phyloP scores from a whole-genome alignment of 805 yeast genomes.

The Yarrowia alimentaria region DNA sequence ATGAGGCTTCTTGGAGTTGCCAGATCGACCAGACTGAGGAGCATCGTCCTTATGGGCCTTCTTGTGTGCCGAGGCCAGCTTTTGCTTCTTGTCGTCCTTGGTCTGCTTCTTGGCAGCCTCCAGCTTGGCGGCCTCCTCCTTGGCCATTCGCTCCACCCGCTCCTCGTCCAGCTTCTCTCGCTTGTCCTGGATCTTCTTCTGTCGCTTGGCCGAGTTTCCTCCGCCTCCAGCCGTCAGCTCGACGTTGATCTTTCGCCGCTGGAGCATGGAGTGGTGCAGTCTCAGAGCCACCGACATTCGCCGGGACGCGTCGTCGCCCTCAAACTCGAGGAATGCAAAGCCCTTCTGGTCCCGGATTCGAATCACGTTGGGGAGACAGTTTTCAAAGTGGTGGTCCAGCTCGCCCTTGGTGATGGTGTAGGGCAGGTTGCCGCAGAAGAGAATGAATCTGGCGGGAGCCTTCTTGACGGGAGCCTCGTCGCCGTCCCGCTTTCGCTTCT shows the following conservation, averaged over 20 bases:
- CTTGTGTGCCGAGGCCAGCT: conserved; percentile 18
- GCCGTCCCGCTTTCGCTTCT: conserved; percentile 51
- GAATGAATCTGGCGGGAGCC: conserved; percentile 73
- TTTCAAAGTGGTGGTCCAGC: conserved; percentile 67
- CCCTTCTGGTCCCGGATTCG: conserved; percentile 75
- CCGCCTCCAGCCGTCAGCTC: conserved; percentile 99
- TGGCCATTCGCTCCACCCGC: conserved; percentile 57
- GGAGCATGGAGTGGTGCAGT: conserved; percentile 72
- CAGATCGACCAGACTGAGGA: too few relatives aligned
- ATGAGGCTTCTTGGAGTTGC: conserved; percentile 8
- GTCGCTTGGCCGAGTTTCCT: conserved; percentile 67
- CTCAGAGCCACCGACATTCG: conserved; percentile 81
- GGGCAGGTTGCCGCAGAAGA: conserved; percentile 91
- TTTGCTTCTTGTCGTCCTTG: conserved; percentile 29
- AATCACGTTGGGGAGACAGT: conserved; percentile 63
- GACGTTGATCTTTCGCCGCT: conserved; percentile 80
- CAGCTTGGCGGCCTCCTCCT: conserved; percentile 41
- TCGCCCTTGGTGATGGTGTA: conserved; percentile 63
- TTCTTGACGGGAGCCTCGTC: conserved; percentile 44
- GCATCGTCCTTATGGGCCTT: conserved; percentile 23
- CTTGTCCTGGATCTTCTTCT: conserved; percentile 69
- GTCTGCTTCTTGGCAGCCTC: conserved; percentile 20
- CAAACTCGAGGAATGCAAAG: conserved; percentile 87
- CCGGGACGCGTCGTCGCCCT: conserved; percentile 63
- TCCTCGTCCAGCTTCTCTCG: conserved; percentile 73